Evolutionary conservation across 306 rosid species (phyloP), one percentile per base, ranked within the genome.

Genomic region (Chamaecrista fasciculata): DNA sequence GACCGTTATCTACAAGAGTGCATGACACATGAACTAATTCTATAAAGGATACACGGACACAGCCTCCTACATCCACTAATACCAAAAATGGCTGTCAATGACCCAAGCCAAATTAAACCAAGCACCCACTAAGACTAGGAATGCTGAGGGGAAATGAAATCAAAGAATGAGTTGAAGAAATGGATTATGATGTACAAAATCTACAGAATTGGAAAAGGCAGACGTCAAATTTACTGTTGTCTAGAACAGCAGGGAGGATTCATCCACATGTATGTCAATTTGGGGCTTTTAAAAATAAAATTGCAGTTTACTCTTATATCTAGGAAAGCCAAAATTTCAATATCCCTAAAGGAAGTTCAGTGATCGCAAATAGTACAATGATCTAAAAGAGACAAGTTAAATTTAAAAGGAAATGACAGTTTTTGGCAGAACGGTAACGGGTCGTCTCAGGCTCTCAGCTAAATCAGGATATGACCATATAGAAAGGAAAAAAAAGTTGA

Each of bases 61-160:
- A 57, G 11, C 4, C 62, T 14, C 14, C 29, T 29, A 36, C 46
- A 67, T 62, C 24, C 9, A 61, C 43, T 9, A 51, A 15, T 44
- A 44, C 50, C 44, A 8, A 16, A 56, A 68, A 31, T 18, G 12
- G 15, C 11, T 7, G 11, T 11, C 15, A 50, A 29, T n/a, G 36
- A 70, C 49, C 56, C 12, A 70, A 70, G 61, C 36, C 31, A 70
- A 50, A 40, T 55, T 58, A 40, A 58, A 49, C 33, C 55, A 66
- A 53, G 47, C 51, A 66, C 19, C 63, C 66, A 47, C 34, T 20
- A 75, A 8, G 52, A n/a, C 29, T 11, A 26, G 59, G 58, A 70
- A 50, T 5, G 10, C 23, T 52, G 58, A 49, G 33, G 48, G 26
- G 51, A 15, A 47, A 59, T 5, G 39, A 47, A 25, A 33, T 48